Evolutionary conservation across 129 eudicot species (phyloP), one percentile per base, ranked within the genome.

Genomic region (Gnaphalium uliginosum): DNA sequence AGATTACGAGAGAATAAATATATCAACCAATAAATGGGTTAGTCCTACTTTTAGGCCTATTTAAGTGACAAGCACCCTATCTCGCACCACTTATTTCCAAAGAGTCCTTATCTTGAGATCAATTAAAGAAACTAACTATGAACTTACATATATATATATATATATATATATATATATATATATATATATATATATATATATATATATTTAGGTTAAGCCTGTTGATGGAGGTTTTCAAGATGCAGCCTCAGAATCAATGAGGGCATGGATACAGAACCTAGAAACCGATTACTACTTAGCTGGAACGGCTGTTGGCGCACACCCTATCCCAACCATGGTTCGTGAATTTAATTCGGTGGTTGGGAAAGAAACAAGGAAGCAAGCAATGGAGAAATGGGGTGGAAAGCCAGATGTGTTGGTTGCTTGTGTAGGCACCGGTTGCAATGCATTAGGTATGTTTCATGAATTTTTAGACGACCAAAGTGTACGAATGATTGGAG

Each of bases 361-460:
- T 6, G 96, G 96, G 50, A 88, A 90, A 68, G 96, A 90, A 81
- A 88, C 93, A 25, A 84, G 91, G 73, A 88, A 68, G 68, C 96
- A 86, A 53, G 86, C 89, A 32, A 80, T 84, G 82, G 94, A 90
- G 85, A 88, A 79, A 68, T 90, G 94, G 94, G 91, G 94, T 46
- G 91, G 91, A 19, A 84, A 69, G 66, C 96, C 91, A 37, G 94
- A 88, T 74, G 89, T 90, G 27, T 24, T 88, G 72, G 82, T 90
- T 9, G 96, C 91, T 32, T 88, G 94, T 75, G 88, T 90, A 17
- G 96, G 94, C 53, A 83, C 79, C 24, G 94, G 96, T n/a, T 86
- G 94, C 9, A 90, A 90, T 70, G 94, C 96, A 29, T 56, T 90
- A 33, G 91, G 94, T 24, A 6, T 90, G 46, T 88, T 90, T 60